A percentile compares a stretch with the other conserved stretches of the same genome.
Evolutionary conservation across 805 yeast genomes (phyloP).

Genomic region (Candida sithepensis): DNA sequence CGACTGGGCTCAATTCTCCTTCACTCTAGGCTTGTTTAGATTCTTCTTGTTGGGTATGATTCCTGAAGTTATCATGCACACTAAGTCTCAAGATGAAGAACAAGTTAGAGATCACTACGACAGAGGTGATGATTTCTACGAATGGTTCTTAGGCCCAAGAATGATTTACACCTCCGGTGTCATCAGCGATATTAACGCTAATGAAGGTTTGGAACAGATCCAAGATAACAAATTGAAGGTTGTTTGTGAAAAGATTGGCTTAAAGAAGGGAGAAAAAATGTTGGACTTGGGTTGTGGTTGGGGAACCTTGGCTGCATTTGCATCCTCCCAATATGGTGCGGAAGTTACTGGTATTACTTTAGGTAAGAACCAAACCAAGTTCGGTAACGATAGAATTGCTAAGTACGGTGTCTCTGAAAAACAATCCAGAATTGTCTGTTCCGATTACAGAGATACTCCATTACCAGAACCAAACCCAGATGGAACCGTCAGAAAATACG

Average conservation of each 20-base stretch:
- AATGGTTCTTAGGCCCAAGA: conserved; percentile 92
- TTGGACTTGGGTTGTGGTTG: conserved; percentile 93
- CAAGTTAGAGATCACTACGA: conserved; percentile 95
- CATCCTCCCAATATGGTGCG: conserved; percentile 80
- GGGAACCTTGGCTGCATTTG: conserved; percentile 88
- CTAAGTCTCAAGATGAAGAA: conserved; percentile 92
- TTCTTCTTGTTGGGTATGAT: conserved; percentile 83
- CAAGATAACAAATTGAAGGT: conserved; percentile 88
- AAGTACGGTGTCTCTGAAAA: conserved; percentile 62
- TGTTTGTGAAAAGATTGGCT: conserved; percentile 82
- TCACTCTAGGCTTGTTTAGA: conserved; percentile 72
- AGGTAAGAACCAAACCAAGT: conserved; percentile 86
- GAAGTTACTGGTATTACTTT: conserved; percentile 84
- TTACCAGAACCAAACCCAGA: conserved; percentile 45
- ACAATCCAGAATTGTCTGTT: conserved; percentile 77
- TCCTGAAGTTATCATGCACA: conserved; percentile 90
- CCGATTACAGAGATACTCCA: conserved; percentile 91
- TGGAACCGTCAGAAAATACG: conserved; percentile 48
- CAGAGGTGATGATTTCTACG: conserved; percentile 92
- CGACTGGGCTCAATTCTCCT: conserved; percentile 83
- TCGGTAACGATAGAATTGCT: conserved; percentile 72
- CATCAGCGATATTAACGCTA: conserved; percentile 63
- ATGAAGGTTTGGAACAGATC: conserved; percentile 72
- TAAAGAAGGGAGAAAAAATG: conserved; percentile 67
- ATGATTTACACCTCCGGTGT: conserved; percentile 92